These are phyloP conservation scores for Hymenotorrendiella dingleyae DNA, from an alignment of 2,329 filamentous ascomycete genomes.

Conservation along the genomic window DNA sequence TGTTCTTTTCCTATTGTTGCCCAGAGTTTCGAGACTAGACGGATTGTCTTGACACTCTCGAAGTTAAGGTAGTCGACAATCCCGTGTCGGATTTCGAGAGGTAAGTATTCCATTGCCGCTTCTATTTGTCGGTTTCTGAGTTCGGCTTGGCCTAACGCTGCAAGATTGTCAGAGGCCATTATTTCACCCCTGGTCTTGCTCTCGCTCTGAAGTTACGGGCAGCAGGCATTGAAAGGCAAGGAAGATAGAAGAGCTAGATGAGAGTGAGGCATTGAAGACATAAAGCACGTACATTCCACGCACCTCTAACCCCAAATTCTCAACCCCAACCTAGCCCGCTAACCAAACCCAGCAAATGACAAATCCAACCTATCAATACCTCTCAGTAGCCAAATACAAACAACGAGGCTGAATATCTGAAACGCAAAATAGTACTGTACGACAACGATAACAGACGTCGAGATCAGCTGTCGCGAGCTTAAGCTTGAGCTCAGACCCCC, in stretches of 20 bases:
- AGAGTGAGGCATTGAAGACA: too few species aligned
- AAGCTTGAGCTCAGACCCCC: background rate
- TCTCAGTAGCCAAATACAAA: background rate
- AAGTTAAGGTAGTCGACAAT: slow-evolving; percentile 16
- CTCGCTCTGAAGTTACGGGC: too few species aligned
- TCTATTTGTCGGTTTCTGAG: background rate
- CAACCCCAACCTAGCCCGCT: background rate
- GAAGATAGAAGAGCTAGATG: too few species aligned
- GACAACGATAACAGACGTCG: background rate
- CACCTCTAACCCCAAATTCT: background rate
- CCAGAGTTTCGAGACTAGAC: slow-evolving; percentile 20
- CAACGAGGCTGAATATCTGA: background rate
- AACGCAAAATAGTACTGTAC: background rate
- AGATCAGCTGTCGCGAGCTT: background rate
- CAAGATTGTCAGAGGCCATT: too few species aligned
- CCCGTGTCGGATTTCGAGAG: slow-evolving; percentile 19
- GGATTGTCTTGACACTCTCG: slow-evolving; percentile 15
- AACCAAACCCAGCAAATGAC: background rate
- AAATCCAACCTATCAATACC: background rate
- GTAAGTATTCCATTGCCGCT: slow-evolving; percentile 21
- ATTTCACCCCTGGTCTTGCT: too few species aligned
- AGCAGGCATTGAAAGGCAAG: too few species aligned
- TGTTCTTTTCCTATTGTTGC: slow-evolving; percentile 22
- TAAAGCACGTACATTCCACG: too few species aligned
- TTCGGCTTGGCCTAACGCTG: too few species aligned